A percentile compares a stretch with the other conserved stretches of the same genome.
phyloP scores from a whole-genome alignment of 2,329 filamentous ascomycete genomes.

The Ophiocordyceps camponoti-leonardi region DNA sequence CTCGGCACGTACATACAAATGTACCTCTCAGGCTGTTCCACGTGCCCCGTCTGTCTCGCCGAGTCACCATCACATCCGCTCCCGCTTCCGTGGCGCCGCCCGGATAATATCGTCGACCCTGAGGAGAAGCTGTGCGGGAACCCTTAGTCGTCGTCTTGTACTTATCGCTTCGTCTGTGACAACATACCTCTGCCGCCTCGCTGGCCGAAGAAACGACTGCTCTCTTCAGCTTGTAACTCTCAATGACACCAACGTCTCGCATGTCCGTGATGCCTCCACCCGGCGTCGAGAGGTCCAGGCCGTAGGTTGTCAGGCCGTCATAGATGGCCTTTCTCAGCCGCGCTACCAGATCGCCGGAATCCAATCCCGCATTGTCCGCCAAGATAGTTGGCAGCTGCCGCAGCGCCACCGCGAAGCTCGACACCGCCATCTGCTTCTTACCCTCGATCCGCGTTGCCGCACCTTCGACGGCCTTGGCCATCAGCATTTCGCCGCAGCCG shows the following conservation, averaged over 20 bases:
- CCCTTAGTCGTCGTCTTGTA: neutral
- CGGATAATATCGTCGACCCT: constrained; percentile 97
- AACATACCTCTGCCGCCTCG: constrained; percentile 81
- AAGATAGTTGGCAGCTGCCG: constrained; percentile 91
- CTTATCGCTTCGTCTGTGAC: neutral
- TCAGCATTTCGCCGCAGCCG: constrained; percentile 95
- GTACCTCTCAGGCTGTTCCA: too few relatives aligned
- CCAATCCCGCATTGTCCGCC: constrained; percentile 91
- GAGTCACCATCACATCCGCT: constrained; percentile 22
- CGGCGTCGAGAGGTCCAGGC: constrained; percentile 73
- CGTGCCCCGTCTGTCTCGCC: constrained; percentile 1
- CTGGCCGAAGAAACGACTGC: constrained; percentile 95
- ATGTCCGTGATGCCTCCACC: constrained; percentile 91
- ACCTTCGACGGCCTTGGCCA: constrained; percentile 94
- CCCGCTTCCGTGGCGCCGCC: constrained; percentile 54
- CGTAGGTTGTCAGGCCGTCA: constrained; percentile 82
- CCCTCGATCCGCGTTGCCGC: constrained; percentile 87
- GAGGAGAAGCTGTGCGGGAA: constrained; percentile 51
- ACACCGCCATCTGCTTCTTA: constrained; percentile 90
- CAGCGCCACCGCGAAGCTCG: constrained; percentile 74
- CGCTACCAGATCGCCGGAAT: constrained; percentile 85
- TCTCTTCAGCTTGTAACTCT: constrained; percentile 96
- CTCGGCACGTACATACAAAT: neutral
- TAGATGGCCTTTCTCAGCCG: constrained; percentile 88
- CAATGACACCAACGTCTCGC: constrained; percentile 85